Evolutionary conservation across 2,329 filamentous ascomycete species (phyloP).

Genomic region (Paecilomyces formosus): DNA sequence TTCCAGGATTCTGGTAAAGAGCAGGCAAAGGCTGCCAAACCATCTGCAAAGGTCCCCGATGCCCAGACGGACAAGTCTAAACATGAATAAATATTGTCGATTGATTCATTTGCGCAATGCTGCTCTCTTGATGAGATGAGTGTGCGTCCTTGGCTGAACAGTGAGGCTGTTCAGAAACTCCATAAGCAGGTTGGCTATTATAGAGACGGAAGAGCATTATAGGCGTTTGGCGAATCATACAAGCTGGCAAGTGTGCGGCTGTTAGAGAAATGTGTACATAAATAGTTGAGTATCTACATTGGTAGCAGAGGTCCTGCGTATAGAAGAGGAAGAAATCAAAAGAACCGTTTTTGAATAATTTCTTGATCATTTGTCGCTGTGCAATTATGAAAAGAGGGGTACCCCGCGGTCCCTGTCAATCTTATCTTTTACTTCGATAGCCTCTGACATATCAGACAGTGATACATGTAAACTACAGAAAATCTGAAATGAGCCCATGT

Average conservation of each 20-base stretch:
- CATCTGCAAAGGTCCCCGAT: not conserved
- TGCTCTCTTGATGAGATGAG: not conserved
- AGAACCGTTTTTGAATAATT: not conserved
- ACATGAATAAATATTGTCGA: not conserved
- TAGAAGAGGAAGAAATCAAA: not conserved
- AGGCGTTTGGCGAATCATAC: not conserved
- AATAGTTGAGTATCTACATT: not conserved
- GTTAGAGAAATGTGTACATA: constrained; percentile 2
- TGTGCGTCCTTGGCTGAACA: not conserved
- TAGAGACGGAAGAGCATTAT: not conserved
- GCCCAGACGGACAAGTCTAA: not conserved
- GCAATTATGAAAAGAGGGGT: not conserved
- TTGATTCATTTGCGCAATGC: not conserved
- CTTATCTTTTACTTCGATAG: too few species aligned
- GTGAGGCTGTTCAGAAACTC: not conserved
- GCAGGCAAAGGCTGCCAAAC: not conserved
- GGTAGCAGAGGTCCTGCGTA: not conserved
- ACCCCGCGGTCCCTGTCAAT: not conserved
- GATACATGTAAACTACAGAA: too few species aligned
- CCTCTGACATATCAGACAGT: too few species aligned
- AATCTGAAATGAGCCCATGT: too few species aligned
- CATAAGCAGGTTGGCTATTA: not conserved
- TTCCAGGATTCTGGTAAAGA: constrained; percentile 35
- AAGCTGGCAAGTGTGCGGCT: not conserved
- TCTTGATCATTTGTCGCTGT: not conserved